Conservation (phyloP, 1,284 basidiomycete species). For the Ustilago trichophora region DNA sequence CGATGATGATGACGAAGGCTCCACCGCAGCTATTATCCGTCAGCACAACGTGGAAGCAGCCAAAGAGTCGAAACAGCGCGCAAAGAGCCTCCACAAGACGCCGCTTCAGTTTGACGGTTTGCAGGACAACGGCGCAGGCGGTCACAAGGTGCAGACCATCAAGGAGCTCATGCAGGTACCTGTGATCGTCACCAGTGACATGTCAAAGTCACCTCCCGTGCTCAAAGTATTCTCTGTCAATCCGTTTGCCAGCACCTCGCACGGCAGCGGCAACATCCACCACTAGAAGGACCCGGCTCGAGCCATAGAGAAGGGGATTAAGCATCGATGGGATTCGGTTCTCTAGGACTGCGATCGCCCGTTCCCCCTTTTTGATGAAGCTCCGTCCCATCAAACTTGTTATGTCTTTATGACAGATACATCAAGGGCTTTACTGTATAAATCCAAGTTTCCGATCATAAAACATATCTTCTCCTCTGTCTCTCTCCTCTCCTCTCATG, state of each 20-base stretch:
- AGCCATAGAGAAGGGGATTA: no score
- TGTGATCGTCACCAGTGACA: slow-evolving; percentile 59
- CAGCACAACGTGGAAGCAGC: slow-evolving; percentile 49
- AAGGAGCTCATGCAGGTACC: slow-evolving; percentile 51
- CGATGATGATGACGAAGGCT: slow-evolving; percentile 31
- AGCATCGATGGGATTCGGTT: no score
- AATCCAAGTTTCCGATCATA: no score
- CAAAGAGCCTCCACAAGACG: slow-evolving; percentile 38
- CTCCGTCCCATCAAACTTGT: no score
- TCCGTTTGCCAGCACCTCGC: slow-evolving; percentile 16
- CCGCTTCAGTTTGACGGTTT: slow-evolving; percentile 44
- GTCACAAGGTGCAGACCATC: slow-evolving; percentile 53
- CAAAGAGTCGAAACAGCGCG: slow-evolving; percentile 37
- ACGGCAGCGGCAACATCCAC: background rate
- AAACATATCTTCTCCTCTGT: no score
- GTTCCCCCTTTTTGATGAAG: no score
- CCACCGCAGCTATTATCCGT: slow-evolving; percentile 37
- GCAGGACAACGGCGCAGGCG: slow-evolving; percentile 27
- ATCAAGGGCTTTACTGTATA: no score
- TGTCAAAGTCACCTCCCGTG: slow-evolving; percentile 62
- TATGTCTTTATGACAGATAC: no score
- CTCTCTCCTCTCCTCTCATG: no score
- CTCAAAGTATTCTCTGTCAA: slow-evolving; percentile 57
- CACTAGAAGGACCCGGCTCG: no score
- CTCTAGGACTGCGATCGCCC: no score